Evolutionary conservation across 305 asterid species (phyloP).

Genomic region (Plantago coronopus): DNA sequence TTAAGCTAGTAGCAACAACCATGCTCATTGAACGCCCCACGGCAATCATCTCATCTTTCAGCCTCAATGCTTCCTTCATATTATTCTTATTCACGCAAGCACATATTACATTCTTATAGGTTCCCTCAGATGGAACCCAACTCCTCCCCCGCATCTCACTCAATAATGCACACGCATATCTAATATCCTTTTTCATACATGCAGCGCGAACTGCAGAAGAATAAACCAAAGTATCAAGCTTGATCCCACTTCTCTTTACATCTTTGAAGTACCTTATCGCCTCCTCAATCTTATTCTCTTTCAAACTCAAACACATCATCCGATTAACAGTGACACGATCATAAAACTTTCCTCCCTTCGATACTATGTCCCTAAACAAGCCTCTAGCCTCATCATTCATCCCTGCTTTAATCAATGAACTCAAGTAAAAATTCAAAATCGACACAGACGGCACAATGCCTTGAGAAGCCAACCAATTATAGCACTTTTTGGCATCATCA

Average conservation of each 20-base stretch:
- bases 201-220: slow-evolving; percentile 46
- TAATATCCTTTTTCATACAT: slow-evolving; percentile 40
- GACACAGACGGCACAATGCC: slow-evolving; percentile 30
- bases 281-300: slow-evolving; percentile 49
- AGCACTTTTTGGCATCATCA: slow-evolving; percentile 60
- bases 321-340: slow-evolving; percentile 50
- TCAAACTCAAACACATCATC: slow-evolving; percentile 59
- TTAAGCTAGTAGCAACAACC: slow-evolving; percentile 73
- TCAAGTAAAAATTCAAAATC: slow-evolving; percentile 43
- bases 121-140: slow-evolving; percentile 69
- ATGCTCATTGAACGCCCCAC: slow-evolving; percentile 52
- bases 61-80: slow-evolving; percentile 54
- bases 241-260: slow-evolving; percentile 44
- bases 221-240: slow-evolving; percentile 47
- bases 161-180: slow-evolving; percentile 44
- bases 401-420: slow-evolving; percentile 39
- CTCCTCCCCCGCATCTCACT: slow-evolving; percentile 63
- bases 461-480: slow-evolving; percentile 37
- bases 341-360: slow-evolving; percentile 29
- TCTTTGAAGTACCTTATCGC: slow-evolving; percentile 47
- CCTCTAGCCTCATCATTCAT: slow-evolving; percentile 38
- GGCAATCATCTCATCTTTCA: slow-evolving; percentile 69
- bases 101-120: slow-evolving; percentile 43
- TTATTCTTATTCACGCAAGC: slow-evolving; percentile 61
- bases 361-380: slow-evolving; percentile 39